These are phyloP conservation scores for Ascochyta fabae DNA, from an alignment of 2,329 filamentous ascomycete genomes.

Conservation along the genomic window DNA sequence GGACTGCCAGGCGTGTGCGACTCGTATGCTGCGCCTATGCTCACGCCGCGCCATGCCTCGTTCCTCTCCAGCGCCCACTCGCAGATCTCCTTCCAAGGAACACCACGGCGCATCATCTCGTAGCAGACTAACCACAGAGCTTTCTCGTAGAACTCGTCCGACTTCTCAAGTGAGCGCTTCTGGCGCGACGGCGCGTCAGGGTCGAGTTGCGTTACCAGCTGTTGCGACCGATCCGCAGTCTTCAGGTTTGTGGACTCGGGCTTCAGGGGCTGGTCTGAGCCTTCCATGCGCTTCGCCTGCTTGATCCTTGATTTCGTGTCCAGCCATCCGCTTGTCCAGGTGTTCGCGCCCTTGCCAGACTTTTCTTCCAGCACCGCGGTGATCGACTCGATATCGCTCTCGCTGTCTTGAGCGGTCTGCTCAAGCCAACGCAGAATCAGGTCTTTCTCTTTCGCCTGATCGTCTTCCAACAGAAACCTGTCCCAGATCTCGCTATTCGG, in stretches of 20 bases:
- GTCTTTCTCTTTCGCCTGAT: slow-evolving; percentile 77
- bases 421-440: slow-evolving; percentile 87
- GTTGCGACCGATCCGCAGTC: slow-evolving; percentile 57
- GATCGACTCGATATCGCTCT: slow-evolving; percentile 75
- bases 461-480: slow-evolving; percentile 75
- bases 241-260: slow-evolving; percentile 56
- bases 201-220: slow-evolving; percentile 84
- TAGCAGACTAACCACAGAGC: slow-evolving; percentile 95
- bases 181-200: slow-evolving; percentile 89
- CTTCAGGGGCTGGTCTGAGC: slow-evolving; percentile 35
- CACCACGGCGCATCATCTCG: slow-evolving; percentile 88
- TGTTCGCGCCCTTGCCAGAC: slow-evolving; percentile 67
- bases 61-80: slow-evolving; percentile 87
- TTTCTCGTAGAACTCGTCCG: slow-evolving; percentile 87
- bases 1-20: slow-evolving; percentile 50
- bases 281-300: slow-evolving; percentile 78
- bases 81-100: slow-evolving; percentile 72
- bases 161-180: slow-evolving; percentile 73
- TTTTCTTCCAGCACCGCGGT: slow-evolving; percentile 74
- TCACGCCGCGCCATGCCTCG: slow-evolving; percentile 87
- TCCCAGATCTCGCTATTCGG: slow-evolving; percentile 70
- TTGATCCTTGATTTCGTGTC: slow-evolving; percentile 92
- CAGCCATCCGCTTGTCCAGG: slow-evolving; percentile 88
- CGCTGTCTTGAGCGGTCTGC: slow-evolving; percentile 70
- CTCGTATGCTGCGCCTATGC: slow-evolving; percentile 73